Base-by-base conservation (phyloP, 169 alveolate species). In the Cyclospora cayetanensis region DNA sequence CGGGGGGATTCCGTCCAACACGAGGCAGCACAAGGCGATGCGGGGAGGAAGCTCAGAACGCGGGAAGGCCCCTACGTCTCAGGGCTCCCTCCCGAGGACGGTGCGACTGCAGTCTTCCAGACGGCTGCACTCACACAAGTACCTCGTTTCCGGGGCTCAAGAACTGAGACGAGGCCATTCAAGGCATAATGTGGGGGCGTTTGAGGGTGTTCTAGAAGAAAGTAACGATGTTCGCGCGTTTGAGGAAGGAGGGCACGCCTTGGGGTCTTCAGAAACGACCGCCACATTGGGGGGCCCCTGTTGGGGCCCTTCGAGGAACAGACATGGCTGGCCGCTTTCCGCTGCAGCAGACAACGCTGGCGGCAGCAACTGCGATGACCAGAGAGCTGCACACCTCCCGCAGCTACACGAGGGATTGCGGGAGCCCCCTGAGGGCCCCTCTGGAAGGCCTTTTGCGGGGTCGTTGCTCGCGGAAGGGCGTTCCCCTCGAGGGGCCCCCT, bases 81-180 rank as follows among this genome's bases (percentile, higher is more conserved):
- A 39, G 60, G 83, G 83, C 83, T 34, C 83, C 83, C 55, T n/a
- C n/a, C n/a, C n/a, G n/a, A n/a, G 83, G 27, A 31, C 83, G 12
- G 29, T 20, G 55, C 83, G 83, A 52, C 35, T 72, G 83, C 83
- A 72, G 83, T 15, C 27, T 34, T 35, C 15, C 27, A 31, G 53
- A 55, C 12, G 31, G 55, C 52, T 41, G 29, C 83, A 37, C 35
- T n/a, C 52, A 7, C 83, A 72, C 29, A 52, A 39, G 11, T 72
- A 72, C 83, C 52, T 72, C 29, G 83, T 72, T 7, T 3, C 50
- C 20, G 83, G 60, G 53, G 55, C 52, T 2, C 83, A 72, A 18
- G 63, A 50, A 2, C 27, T 50, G 27, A 22, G 9, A 20, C 37
- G 31, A 22, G n/a, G 18, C 37, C 15, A 27, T 11, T 60, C 37